Evolutionary conservation across 305 asterid species (phyloP).

Genomic region (Fraxinus ornus): DNA sequence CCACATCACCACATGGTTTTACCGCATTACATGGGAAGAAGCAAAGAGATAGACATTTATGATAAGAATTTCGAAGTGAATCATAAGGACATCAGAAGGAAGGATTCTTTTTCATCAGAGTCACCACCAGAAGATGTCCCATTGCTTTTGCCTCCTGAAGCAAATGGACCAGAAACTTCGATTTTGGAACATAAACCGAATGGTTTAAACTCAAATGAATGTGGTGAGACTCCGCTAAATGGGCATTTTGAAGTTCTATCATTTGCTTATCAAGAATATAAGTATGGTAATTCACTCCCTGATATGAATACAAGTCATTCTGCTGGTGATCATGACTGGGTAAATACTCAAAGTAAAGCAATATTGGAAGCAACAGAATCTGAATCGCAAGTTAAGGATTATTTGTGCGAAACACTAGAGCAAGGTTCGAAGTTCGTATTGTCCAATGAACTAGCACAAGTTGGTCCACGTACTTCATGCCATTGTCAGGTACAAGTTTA

Average conservation of each 20-base stretch:
- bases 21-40: conserved; percentile 94
- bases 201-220: conserved; percentile 30
- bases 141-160: conserved; percentile 86
- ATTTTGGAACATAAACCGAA: conserved; percentile 30
- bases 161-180: conserved; percentile 42
- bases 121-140: conserved; percentile 82
- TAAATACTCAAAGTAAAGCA: conserved; percentile 27
- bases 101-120: conserved; percentile 54
- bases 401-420: conserved; percentile 59
- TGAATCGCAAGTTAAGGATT: conserved; percentile 38
- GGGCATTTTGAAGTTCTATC: conserved; percentile 30
- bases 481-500: conserved; percentile 63
- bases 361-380: conserved; percentile 27
- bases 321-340: conserved; percentile 25
- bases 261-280: conserved; percentile 22
- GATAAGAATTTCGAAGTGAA: conserved; percentile 33
- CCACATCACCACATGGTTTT: conserved; percentile 98
- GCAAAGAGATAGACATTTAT: conserved; percentile 46
- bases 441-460: conserved; percentile 53
- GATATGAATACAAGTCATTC: conserved; percentile 23
- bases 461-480: conserved; percentile 76
- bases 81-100: conserved; percentile 36
- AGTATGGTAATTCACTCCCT: conserved; percentile 12
- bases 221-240: conserved; percentile 21
- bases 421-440: conserved; percentile 43